These are phyloP conservation scores for Paecilomyces sp. DNA, from an alignment of 2,329 filamentous ascomycete species.

Conservation along the genomic window DNA sequence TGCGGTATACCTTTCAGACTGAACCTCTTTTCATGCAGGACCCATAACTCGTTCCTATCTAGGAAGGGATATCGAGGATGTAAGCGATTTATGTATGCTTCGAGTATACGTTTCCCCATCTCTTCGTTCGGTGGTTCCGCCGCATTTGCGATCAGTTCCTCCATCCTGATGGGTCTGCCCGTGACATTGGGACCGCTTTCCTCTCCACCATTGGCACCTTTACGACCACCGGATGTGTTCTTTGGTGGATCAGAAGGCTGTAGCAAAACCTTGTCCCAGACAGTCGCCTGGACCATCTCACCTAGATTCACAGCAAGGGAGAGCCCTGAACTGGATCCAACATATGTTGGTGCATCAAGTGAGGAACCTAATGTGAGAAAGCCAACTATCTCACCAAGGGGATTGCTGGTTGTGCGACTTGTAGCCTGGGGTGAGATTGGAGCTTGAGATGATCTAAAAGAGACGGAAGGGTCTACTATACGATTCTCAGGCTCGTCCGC, in stretches of 20 bases:
- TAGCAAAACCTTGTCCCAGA: constrained; percentile 46
- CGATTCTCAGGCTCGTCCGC: constrained; percentile 6
- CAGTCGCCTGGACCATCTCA: constrained; percentile 48
- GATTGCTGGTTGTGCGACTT: constrained; percentile 17
- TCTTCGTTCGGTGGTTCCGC: constrained; percentile 42
- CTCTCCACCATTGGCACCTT: constrained; percentile 3
- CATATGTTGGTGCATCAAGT: constrained; percentile 41
- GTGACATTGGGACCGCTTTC: constrained; percentile 8
- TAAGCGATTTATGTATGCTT: constrained; percentile 40
- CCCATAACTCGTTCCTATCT: constrained; percentile 39
- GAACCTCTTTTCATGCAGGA: constrained; percentile 36
- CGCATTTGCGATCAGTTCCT: constrained; percentile 36
- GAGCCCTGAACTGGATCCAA: constrained; percentile 44
- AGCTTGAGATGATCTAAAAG: constrained; percentile 17
- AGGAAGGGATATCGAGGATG: constrained; percentile 47
- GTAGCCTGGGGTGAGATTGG: not conserved
- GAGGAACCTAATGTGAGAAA: constrained; percentile 40
- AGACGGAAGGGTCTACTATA: constrained; percentile 11
- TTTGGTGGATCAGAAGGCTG: constrained; percentile 13
- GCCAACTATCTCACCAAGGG: constrained; percentile 41
- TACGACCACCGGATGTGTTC: constrained; percentile 9
- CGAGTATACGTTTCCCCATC: constrained; percentile 37
- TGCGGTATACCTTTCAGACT: constrained; percentile 29
- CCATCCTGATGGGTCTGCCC: constrained; percentile 26
- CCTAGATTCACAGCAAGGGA: constrained; percentile 44